These are phyloP conservation scores for Starmerella bombi DNA, from an alignment of 805 yeast genomes.

Conservation along the genomic window DNA sequence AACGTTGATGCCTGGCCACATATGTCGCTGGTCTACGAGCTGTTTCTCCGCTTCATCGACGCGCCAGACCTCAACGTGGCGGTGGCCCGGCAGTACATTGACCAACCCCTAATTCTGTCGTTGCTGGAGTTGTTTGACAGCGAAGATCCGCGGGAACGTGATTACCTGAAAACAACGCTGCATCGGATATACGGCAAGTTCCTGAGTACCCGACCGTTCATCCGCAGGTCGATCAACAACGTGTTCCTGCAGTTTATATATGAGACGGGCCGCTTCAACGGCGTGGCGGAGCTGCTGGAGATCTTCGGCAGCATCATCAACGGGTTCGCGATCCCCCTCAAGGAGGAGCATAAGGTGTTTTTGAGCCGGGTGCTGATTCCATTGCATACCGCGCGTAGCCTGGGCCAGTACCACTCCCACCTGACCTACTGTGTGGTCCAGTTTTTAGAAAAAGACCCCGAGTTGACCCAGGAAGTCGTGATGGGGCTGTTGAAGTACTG, in stretches of 20 bases:
- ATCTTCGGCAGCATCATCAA: conserved; percentile 92
- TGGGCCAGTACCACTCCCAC: conserved; percentile 90
- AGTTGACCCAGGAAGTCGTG: conserved; percentile 87
- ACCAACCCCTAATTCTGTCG: conserved; percentile 71
- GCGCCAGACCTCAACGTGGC: conserved; percentile 90
- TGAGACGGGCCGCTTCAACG: conserved; percentile 92
- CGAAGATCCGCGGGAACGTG: conserved; percentile 94
- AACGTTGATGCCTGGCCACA: conserved; percentile 97
- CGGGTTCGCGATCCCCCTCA: conserved; percentile 93
- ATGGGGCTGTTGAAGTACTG: conserved; percentile 86
- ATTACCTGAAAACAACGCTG: conserved; percentile 83
- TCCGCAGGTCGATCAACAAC: conserved; percentile 80
- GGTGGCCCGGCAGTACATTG: conserved; percentile 83
- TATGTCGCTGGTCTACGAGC: conserved; percentile 93
- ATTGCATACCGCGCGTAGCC: conserved; percentile 77
- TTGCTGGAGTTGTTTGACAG: conserved; percentile 83
- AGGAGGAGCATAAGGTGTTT: conserved; percentile 92
- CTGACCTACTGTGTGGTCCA: conserved; percentile 94
- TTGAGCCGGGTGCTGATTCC: conserved; percentile 78
- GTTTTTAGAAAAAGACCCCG: conserved; percentile 87
- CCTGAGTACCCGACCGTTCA: conserved; percentile 74
- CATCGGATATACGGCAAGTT: conserved; percentile 96
- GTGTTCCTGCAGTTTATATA: conserved; percentile 86
- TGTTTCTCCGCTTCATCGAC: conserved; percentile 82
- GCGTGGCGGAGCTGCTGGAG: conserved; percentile 87